phyloP scores from a whole-genome alignment of 2,329 filamentous ascomycete species.

The Mollisia scopiformis region DNA sequence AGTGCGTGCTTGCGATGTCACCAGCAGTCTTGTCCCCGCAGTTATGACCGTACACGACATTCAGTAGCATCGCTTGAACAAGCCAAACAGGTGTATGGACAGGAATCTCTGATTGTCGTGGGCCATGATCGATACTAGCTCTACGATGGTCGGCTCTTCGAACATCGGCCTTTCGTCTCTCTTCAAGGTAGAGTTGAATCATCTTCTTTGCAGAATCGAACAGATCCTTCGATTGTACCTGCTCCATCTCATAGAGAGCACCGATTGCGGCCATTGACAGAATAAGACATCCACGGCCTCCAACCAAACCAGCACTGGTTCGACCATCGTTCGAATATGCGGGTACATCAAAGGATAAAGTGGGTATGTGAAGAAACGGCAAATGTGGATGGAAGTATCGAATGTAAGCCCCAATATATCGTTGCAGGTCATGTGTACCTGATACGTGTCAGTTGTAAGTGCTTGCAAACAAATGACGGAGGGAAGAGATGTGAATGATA shows the following conservation, averaged over 20 bases:
- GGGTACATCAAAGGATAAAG: conserved; percentile 84
- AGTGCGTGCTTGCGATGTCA: conserved; percentile 91
- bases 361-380: conserved; percentile 92
- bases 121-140: conserved; percentile 50
- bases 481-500: neutral
- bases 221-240: conserved; percentile 76
- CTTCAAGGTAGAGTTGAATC: conserved; percentile 91
- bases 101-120: conserved; percentile 58
- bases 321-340: conserved; percentile 66
- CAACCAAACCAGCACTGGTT: conserved; percentile 61
- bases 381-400: conserved; percentile 92
- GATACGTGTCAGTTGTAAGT: neutral
- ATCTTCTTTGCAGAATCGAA: conserved; percentile 95
- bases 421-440: conserved; percentile 79
- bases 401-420: conserved; percentile 88
- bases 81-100: conserved; percentile 88
- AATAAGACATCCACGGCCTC: conserved; percentile 84
- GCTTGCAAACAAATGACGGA: neutral
- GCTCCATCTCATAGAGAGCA: conserved; percentile 85
- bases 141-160: conserved; percentile 62
- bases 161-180: conserved; percentile 84
- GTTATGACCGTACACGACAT: conserved; percentile 94
- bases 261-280: conserved; percentile 86
- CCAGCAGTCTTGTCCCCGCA: conserved; percentile 89
- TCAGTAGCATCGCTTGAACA: conserved; percentile 94